Evolutionary conservation across 768 basidiomycete species (phyloP).

Genomic region (Podaxis carcinomalis): DNA sequence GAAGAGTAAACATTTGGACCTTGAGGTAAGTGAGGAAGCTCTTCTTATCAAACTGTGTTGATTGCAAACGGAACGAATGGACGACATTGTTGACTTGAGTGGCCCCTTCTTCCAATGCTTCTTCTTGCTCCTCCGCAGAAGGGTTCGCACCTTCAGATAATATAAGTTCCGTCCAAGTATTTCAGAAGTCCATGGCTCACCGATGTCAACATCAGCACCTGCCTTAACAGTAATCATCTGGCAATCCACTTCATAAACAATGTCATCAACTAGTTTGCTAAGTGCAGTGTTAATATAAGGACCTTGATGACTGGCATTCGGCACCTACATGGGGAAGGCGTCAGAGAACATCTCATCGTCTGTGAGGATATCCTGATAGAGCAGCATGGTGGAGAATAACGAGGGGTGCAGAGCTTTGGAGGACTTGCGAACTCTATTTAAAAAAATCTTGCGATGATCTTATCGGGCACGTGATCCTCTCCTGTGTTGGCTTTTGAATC

Average conservation of each 20-base stretch:
- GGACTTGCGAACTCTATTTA: conserved; percentile 7
- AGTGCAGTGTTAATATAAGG: conserved; percentile 1
- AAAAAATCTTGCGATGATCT: conserved; percentile 28
- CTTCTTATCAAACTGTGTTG: conserved; percentile 88
- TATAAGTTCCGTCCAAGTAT: background rate
- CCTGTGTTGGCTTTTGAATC: conserved; percentile 13
- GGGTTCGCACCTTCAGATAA: conserved; percentile 76
- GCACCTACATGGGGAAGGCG: conserved; percentile 78
- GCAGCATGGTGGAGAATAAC: conserved; percentile 49
- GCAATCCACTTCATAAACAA: conserved; percentile 89
- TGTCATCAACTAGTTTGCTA: conserved; percentile 74
- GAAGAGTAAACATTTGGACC: conserved; percentile 30
- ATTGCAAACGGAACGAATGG: conserved; percentile 85
- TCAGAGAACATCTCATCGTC: conserved; percentile 93
- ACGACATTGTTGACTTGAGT: conserved; percentile 82
- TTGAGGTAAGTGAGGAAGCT: conserved; percentile 79
- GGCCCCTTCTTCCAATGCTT: conserved; percentile 78
- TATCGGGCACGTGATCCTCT: conserved; percentile 19
- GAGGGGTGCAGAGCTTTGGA: conserved; percentile 15
- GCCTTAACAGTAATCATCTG: conserved; percentile 60
- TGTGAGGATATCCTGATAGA: conserved; percentile 70
- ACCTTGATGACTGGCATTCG: background rate
- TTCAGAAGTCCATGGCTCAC: conserved; percentile 35
- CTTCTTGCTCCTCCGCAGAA: conserved; percentile 82
- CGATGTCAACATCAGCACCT: conserved; percentile 86